Evolutionary conservation across 23 red algal genomes (phyloP).

Genomic region (Rhodosorus marinus): DNA sequence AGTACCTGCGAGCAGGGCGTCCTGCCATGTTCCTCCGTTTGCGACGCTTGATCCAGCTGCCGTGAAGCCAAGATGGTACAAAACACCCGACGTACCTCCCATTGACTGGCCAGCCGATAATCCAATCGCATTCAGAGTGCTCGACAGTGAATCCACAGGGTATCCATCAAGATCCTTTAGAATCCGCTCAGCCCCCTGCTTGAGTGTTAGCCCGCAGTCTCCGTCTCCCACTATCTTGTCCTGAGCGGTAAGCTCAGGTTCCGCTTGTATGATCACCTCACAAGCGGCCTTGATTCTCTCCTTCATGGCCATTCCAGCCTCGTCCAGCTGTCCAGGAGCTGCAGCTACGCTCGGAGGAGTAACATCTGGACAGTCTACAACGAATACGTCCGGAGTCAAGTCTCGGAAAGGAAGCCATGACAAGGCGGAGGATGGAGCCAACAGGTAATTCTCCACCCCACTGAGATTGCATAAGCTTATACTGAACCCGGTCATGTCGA

Average conservation of each 20-base stretch:
- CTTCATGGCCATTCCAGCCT: background rate
- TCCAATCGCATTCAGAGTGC: background rate
- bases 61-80: background rate
- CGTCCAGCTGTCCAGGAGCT: background rate
- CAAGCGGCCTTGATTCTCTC: background rate
- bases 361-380: background rate
- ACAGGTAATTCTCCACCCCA: background rate
- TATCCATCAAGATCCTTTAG: background rate
- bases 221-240: background rate
- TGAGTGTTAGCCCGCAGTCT: background rate
- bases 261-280: background rate
- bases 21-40: background rate
- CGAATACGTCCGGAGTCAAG: background rate
- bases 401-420: background rate
- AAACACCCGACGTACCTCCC: background rate
- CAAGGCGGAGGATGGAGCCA: background rate
- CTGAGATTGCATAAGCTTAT: background rate
- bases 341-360: background rate
- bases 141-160: background rate
- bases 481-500: background rate
- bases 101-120: background rate
- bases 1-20: constrained; percentile 2
- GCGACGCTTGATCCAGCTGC: constrained; percentile 9
- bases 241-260: background rate
- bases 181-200: background rate